Base-by-base conservation (phyloP, 2,329 filamentous ascomycete genomes). In the Plectosphaerella plurivora region DNA sequence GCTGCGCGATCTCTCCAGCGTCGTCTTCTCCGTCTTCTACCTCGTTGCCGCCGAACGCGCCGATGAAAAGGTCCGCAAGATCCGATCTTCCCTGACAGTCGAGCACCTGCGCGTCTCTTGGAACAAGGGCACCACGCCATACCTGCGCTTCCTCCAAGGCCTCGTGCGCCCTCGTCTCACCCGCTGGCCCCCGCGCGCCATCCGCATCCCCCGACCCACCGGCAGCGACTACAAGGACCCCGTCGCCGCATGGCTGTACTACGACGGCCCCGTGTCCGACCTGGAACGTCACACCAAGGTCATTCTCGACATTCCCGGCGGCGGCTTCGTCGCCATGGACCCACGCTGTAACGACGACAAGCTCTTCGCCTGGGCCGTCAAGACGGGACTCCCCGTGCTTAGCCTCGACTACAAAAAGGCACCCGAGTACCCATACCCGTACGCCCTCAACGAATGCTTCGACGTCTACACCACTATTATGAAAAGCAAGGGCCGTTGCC, bases 241-340 rank as follows among this genome's bases (percentile, higher is more conserved):
- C 0, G 84, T 96, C 1, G 79, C 83, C 52, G 93, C 83, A 1
- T 97, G 93, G 92, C 75, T 99, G 33, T 99, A 97, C 68, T 99
- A 92, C 62, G 91, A 97, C 63, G 94, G 94, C 0, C 87, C 92
- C 0, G 70, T 96, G 8, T 83, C 86, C 2, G 86, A 91, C 46
- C 74, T 97, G 45, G 84, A 85, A 61, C 81, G 87, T 42, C 88
- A 95, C 64, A 86, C 82, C 49, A 88, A 88, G 61, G 69, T 99
- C 25, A 81, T 99, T 1, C 66, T 99, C 36, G 94, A 99, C 67
- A 84, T 97, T 4, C 94, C 94, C 0, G 94, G 94, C 1, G 94
- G 94, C 33, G 94, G 94, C 0, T 99, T 95, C 59, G 92, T 99
- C 12, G 92, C 94, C 16, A 99, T 99, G 94, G 86, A 90, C 53